These are phyloP conservation scores for Cornus florida DNA, from an alignment of 148 eudicot species.

Conservation along the genomic window DNA sequence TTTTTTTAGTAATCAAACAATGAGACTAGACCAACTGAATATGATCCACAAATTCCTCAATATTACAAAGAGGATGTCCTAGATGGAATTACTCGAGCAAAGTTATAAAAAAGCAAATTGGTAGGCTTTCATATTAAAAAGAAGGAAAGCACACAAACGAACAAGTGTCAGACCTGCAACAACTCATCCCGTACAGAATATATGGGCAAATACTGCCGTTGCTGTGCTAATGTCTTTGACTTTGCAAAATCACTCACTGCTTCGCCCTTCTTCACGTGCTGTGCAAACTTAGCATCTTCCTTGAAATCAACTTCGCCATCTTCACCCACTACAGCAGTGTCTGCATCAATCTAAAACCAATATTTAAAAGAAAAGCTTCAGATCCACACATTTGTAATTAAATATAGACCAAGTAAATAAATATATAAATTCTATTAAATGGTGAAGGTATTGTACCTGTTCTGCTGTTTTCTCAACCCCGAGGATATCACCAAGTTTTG, in stretches of 20 bases:
- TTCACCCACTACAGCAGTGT: constrained; percentile 88
- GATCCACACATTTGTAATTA: background rate
- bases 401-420: no score
- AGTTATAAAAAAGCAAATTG: background rate
- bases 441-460: constrained; percentile 48
- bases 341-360: constrained; percentile 81
- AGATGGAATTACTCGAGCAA: background rate
- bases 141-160: background rate
- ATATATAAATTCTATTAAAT: background rate
- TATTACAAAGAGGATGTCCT: background rate
- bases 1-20: no score
- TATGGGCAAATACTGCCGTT: constrained; percentile 93
- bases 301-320: constrained; percentile 96
- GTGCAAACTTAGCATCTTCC: constrained; percentile 88
- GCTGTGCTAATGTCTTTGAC: constrained; percentile 81
- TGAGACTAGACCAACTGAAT: background rate
- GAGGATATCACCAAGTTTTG: constrained; percentile 94
- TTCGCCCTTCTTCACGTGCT: constrained; percentile 84
- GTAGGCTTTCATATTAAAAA: background rate
- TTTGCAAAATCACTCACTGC: constrained; percentile 93
- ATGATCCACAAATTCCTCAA: background rate
- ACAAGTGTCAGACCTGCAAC: constrained; percentile 62
- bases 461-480: constrained; percentile 96
- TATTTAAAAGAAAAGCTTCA: constrained; percentile 14
- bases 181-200: constrained; percentile 91